These are phyloP conservation scores for Ustilago trichophora DNA, from an alignment of 1,284 basidiomycete genomes.

Conservation along the genomic window DNA sequence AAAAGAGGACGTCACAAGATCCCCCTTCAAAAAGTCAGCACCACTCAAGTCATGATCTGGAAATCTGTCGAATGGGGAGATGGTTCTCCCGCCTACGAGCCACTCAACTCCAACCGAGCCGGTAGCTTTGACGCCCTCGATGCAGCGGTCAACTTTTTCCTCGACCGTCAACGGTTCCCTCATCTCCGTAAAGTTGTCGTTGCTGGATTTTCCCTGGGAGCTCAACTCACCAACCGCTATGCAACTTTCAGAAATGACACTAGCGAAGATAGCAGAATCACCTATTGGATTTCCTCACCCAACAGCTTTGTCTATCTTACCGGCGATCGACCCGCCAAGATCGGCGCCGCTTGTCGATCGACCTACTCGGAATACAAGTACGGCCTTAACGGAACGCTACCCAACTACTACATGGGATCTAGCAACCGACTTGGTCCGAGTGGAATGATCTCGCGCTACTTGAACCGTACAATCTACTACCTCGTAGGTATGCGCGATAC, in stretches of 20 bases:
- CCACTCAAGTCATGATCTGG: conserved; percentile 50
- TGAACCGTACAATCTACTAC: conserved; percentile 48
- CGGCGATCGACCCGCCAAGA: conserved; percentile 26
- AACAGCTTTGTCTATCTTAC: conserved; percentile 60
- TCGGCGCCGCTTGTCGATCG: conserved; percentile 16
- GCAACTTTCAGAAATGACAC: conserved; percentile 44
- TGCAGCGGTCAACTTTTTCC: conserved; percentile 45
- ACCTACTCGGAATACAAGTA: conserved; percentile 62
- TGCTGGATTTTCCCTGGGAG: conserved; percentile 59
- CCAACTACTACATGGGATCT: conserved; percentile 34
- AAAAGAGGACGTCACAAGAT: conserved; percentile 2
- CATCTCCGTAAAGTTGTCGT: conserved; percentile 57
- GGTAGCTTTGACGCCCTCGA: conserved; percentile 57
- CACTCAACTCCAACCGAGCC: conserved; percentile 20
- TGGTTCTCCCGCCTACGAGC: conserved; percentile 42
- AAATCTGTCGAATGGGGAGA: conserved; percentile 51
- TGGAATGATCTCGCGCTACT: conserved; percentile 30
- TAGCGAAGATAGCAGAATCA: conserved; percentile 36
- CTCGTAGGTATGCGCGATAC: conserved; percentile 53
- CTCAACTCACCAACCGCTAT: conserved; percentile 56
- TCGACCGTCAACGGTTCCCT: conserved; percentile 49
- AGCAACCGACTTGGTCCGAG: too few species aligned
- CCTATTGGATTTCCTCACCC: conserved; percentile 57
- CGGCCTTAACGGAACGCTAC: conserved; percentile 56
- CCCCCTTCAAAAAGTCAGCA: conserved; percentile 21